Base-by-base conservation (phyloP, 1,284 basidiomycete genomes). In the Bondarzewia mesenterica region DNA sequence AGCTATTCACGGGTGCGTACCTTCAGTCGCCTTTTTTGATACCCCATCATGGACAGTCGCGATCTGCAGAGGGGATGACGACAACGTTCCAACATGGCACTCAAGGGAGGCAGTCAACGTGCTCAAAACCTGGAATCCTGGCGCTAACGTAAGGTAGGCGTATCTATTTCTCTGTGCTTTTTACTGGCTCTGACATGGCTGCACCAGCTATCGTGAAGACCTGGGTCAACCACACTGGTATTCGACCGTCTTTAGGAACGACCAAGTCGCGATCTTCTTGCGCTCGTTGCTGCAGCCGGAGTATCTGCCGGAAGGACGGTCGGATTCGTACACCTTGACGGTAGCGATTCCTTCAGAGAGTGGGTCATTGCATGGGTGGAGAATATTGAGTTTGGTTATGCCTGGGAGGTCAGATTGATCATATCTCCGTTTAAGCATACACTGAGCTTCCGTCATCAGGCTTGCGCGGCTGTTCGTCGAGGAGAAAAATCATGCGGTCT, bases 31-130 rank as follows among this genome's bases (percentile, higher is more conserved):
- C 47, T 37, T 18, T 46, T 14, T 10, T 25, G 40, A 36, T 7
- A 36, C 3, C 3, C 18, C 35, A 5, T 7, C n/a, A n/a, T n/a
- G n/a, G n/a, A n/a, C n/a, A n/a, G n/a, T n/a, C n/a, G n/a, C n/a
- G n/a, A n/a, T n/a, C n/a, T 37, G 15, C 53, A 88, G 85, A 8
- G 84, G 81, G 1, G 66, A 68, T 43, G 89, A 91, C 54, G 77
- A 81, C 26, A 91, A 92, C 51, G 89, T 91, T 5, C 88, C 89
- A 2, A 74, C 78, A 0, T 90, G 86, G 85, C 88, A 91, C 56
- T 79, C 80, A 3, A 75, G 86, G 21, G 81, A 84, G 57, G 64
- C 74, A 23, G 70, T 85, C 7, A 71, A 72, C 46, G 63, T 78
- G 7, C 57, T 89, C 21, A 73, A 74, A 55, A 69, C 73, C 2